Base-by-base conservation (phyloP, 306 rosid species). In the Amphicarpaea edgeworthii region DNA sequence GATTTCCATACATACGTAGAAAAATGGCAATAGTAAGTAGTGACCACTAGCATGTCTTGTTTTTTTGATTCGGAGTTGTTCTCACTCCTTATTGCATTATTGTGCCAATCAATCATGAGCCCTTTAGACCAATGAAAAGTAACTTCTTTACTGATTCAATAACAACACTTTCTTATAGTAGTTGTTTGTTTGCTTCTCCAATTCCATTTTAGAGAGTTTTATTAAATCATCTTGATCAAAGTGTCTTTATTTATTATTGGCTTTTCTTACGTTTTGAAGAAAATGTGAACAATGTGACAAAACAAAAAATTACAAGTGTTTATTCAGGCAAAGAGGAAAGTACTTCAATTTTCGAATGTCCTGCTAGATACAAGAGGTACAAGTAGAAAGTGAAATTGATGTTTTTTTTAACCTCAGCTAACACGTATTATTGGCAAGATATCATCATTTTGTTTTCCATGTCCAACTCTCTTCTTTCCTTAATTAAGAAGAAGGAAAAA, bases 221-320 rank as follows among this genome's bases (percentile, higher is more conserved):
- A 30, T 30, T 30, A 4, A 30, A 30, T 8, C 21, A 50, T 17
- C 57, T 9, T 9, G 7, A 21, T 47, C 4, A 19, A 8, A 51
- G 59, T 37, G 15, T 54, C 65, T 71, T 71, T 53, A 6, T 51
- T 70, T 28, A 28, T 28, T 38, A 21, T 12, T 34, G 21, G 76
- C 12, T 17, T 71, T 70, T 70, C 46, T 70, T 51, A 12, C 49
- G 34, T 70, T 49, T 6, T 37, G 63, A 70, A 34, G 10, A 70
- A 26, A 17, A 55, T 20, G 3, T 30, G 37, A 17, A 53, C 21
- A 51, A 34, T 17, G 47, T 32, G 47, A 30, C 7, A 65, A 30
- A 6, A 4, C 32, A 28, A 1, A 34, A 34, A 34, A 34, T n/a
- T n/a, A n/a, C n/a, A 34, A 34, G 2, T 34, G 40, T 34, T 6